phyloP scores from a whole-genome alignment of 306 rosid genomes.

The Vigna nakashimae region DNA sequence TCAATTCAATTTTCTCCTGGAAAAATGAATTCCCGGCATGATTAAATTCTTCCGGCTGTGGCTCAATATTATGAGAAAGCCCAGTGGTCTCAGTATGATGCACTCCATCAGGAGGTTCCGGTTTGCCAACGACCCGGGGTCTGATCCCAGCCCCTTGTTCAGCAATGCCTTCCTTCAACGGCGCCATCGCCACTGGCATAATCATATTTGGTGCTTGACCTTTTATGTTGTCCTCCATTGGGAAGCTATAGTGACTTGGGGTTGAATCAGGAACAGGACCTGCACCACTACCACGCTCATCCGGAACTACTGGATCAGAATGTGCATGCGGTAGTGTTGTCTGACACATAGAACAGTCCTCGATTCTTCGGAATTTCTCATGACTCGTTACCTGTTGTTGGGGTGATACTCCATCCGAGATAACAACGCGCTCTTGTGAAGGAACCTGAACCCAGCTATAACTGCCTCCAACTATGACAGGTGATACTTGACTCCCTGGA shows the following conservation, averaged over 20 bases:
- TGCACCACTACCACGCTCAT: slow-evolving; percentile 53
- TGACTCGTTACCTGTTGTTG: slow-evolving; percentile 62
- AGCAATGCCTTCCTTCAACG: slow-evolving; percentile 53
- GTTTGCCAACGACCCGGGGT: slow-evolving; percentile 52
- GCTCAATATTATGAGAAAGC: slow-evolving; percentile 48
- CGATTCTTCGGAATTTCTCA: slow-evolving; percentile 55
- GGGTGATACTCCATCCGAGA: slow-evolving; percentile 60
- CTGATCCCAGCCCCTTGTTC: slow-evolving; percentile 61
- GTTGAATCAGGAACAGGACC: slow-evolving; percentile 57
- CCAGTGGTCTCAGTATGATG: slow-evolving; percentile 48
- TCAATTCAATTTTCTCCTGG: slow-evolving; percentile 50
- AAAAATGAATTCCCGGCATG: slow-evolving; percentile 46
- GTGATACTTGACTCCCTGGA: slow-evolving; percentile 61
- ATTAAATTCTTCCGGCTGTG: slow-evolving; percentile 48
- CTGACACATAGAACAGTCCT: slow-evolving; percentile 81
- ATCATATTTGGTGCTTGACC: slow-evolving; percentile 57
- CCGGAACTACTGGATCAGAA: slow-evolving; percentile 72
- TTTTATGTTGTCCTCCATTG: slow-evolving; percentile 55
- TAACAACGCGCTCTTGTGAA: slow-evolving; percentile 55
- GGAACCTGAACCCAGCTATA: slow-evolving; percentile 79
- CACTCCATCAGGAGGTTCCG: slow-evolving; percentile 55
- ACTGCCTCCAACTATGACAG: slow-evolving; percentile 59
- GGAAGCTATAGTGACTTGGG: slow-evolving; percentile 58
- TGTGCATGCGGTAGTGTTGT: slow-evolving; percentile 82
- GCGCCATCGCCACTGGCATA: slow-evolving; percentile 45